Percentiles rank a stretch among this genome's conserved stretches.
These are phyloP conservation scores for Gossypium gossypioides DNA, from an alignment of 441 rosid genomes.

Conservation along the genomic window DNA sequence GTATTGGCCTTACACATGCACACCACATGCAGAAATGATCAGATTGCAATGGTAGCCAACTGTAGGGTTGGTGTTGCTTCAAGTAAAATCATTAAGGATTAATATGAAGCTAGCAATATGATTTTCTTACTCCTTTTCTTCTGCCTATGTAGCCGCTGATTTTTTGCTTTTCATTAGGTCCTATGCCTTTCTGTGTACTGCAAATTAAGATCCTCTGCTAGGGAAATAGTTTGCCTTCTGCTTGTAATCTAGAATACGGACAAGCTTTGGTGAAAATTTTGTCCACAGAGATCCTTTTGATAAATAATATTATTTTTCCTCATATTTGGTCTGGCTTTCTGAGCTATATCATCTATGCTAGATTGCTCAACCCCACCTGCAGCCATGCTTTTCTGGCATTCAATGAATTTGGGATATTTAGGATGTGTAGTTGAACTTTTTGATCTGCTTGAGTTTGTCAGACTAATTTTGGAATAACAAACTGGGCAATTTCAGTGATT, in stretches of 20 bases:
- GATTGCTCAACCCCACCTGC: background rate
- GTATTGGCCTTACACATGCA: background rate
- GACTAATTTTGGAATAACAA: constrained; percentile 1
- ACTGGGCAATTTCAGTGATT: constrained; percentile 1
- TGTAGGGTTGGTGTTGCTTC: background rate
- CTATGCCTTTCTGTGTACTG: background rate
- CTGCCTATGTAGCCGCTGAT: background rate
- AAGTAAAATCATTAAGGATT: background rate
- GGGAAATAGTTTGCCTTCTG: background rate
- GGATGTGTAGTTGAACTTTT: background rate
- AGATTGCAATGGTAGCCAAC: background rate
- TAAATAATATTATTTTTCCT: background rate
- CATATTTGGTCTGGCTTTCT: background rate
- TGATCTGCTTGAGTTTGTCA: background rate
- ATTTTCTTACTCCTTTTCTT: background rate
- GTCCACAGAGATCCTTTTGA: background rate
- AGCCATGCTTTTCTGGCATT: constrained; percentile 2
- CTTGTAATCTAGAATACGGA: background rate
- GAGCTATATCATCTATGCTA: background rate
- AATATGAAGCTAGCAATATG: background rate
- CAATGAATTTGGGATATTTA: background rate
- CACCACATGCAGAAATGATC: background rate
- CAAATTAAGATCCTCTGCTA: background rate
- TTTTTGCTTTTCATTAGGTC: background rate
- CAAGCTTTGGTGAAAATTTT: background rate